Evolutionary conservation across 2,329 filamentous ascomycete genomes (phyloP).

Genomic region (Colletotrichum sp.): DNA sequence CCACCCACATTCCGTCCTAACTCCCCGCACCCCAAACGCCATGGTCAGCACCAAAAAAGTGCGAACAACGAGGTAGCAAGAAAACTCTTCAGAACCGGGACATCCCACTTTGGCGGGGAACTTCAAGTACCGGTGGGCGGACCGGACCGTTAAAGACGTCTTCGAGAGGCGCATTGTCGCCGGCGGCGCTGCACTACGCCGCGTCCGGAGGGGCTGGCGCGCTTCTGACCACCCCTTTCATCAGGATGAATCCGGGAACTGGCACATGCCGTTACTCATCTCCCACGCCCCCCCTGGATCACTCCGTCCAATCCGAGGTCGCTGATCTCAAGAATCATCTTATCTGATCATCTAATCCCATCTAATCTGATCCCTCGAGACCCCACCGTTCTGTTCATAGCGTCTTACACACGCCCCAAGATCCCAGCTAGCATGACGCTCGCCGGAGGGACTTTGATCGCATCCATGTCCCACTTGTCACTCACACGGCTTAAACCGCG

Average conservation of each 20-base stretch:
- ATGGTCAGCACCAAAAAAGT: neutral
- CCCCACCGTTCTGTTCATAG: neutral
- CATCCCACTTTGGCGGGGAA: neutral
- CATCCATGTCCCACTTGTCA: neutral
- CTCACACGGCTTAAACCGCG: neutral
- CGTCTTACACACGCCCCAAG: neutral
- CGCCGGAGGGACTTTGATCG: neutral
- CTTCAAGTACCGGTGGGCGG: constrained; percentile 1
- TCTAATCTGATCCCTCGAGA: constrained; percentile 6
- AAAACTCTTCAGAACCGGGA: neutral
- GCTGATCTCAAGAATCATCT: neutral
- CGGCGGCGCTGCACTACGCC: neutral
- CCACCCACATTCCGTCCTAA: constrained; percentile 3
- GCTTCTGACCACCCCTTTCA: neutral
- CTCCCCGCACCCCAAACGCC: neutral
- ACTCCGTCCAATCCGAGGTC: neutral
- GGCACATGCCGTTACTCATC: neutral
- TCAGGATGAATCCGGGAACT: neutral
- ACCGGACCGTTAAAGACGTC: neutral
- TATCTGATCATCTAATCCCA: constrained; percentile 21
- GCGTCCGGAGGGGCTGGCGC: neutral
- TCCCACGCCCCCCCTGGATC: neutral
- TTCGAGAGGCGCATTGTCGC: neutral
- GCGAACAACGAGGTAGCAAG: neutral
- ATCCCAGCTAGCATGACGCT: neutral